These are phyloP conservation scores for Debaryomyces coudertii DNA, from an alignment of 1,139 yeast genomes.

Conservation along the genomic window DNA sequence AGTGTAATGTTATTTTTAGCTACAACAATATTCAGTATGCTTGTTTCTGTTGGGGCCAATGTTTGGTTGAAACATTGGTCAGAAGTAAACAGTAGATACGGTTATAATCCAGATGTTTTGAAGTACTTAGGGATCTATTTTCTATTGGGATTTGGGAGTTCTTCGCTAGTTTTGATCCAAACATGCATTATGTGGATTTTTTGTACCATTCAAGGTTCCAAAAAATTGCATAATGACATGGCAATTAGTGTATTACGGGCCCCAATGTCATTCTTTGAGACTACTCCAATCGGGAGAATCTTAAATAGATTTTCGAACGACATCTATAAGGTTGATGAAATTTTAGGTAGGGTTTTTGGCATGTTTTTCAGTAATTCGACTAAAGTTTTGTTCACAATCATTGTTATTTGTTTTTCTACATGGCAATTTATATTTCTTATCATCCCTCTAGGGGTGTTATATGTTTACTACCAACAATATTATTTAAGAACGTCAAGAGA, in stretches of 20 bases:
- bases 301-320: conserved; percentile 94
- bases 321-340: conserved; percentile 88
- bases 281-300: conserved; percentile 94
- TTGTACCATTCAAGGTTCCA: conserved; percentile 86
- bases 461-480: conserved; percentile 84
- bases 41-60: conserved; percentile 57
- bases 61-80: conserved; percentile 98
- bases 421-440: conserved; percentile 81
- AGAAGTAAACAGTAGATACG: conserved; percentile 72
- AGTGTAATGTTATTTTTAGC: conserved; percentile 61
- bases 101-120: conserved; percentile 70
- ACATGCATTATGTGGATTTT: conserved; percentile 75
- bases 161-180: conserved; percentile 67
- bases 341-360: conserved; percentile 79
- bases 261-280: conserved; percentile 96
- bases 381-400: conserved; percentile 77
- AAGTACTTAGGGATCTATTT: conserved; percentile 78
- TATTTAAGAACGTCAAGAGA: conserved; percentile 92
- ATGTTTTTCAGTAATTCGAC: conserved; percentile 76
- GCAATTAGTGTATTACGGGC: conserved; percentile 80
- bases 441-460: conserved; percentile 70
- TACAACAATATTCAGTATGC: conserved; percentile 58
- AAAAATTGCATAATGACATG: conserved; percentile 76
- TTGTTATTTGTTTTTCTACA: conserved; percentile 84
- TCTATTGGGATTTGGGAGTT: conserved; percentile 64